phyloP scores from a whole-genome alignment of 108 stramenopile genomes.

The Poteriospumella lacustris region DNA sequence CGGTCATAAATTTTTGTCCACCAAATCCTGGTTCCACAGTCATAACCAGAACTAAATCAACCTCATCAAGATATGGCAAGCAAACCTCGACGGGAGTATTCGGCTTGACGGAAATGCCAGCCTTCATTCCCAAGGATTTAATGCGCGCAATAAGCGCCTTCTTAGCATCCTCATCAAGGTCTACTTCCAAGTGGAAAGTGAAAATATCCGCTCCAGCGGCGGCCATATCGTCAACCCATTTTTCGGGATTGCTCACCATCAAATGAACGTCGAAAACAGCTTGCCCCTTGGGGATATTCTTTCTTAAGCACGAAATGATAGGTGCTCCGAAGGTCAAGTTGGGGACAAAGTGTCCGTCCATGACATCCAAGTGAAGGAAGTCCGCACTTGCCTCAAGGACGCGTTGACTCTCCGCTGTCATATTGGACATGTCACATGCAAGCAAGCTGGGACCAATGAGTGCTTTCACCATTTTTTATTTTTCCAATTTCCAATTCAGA shows the following conservation, averaged over 20 bases:
- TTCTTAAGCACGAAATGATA: conserved; percentile 20
- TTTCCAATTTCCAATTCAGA: background rate
- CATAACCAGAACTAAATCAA: conserved; percentile 79
- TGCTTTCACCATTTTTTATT: background rate
- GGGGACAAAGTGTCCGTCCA: conserved; percentile 48
- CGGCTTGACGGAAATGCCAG: conserved; percentile 73
- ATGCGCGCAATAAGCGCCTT: conserved; percentile 59
- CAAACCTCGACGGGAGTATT: conserved; percentile 68
- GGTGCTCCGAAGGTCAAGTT: conserved; percentile 38
- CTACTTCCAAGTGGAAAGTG: conserved; percentile 76
- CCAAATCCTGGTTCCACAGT: conserved; percentile 84
- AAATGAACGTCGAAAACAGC: conserved; percentile 74
- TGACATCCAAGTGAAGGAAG: conserved; percentile 41
- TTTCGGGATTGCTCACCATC: conserved; percentile 77
- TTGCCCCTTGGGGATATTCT: conserved; percentile 35
- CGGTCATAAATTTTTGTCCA: conserved; percentile 75
- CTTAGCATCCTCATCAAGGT: conserved; percentile 46
- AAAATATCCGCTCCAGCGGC: conserved; percentile 66
- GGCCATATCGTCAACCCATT: conserved; percentile 75
- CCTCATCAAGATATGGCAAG: conserved; percentile 56
- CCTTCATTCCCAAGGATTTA: conserved; percentile 66
- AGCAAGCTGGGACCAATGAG: conserved; percentile 71
- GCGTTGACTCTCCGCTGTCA: conserved; percentile 64
- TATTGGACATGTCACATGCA: conserved; percentile 68
- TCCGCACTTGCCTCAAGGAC: conserved; percentile 44